Base-by-base conservation (phyloP, 768 basidiomycete species). In the Dacryopinax primogenitus region DNA sequence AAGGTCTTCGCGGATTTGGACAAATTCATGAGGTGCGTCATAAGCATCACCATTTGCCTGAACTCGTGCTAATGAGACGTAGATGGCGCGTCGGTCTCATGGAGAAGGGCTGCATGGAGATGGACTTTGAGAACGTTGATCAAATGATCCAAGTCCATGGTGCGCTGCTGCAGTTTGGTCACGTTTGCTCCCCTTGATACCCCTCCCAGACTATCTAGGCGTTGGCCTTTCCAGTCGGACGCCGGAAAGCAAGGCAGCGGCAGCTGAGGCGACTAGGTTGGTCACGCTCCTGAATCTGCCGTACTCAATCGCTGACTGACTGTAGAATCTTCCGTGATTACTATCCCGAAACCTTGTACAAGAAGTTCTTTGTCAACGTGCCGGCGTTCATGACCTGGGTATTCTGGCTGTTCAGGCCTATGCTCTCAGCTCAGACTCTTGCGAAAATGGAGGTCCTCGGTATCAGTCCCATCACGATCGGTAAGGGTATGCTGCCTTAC, bases 391-490 rank as follows among this genome's bases (percentile, higher is more conserved):
- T 90, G 69, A 81, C 84, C 39, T 91, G 89, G 88, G 80, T 92
- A 66, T 92, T 89, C 76, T 91, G 89, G 89, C 66, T 77, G 23
- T 90, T 91, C 79, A 91, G 86, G 72, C 81, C 88, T 0, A 72
- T 92, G 67, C 73, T 92, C 15, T 82, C 89, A 1, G 73, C 86
- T 6, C 81, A 81, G 32, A 91, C 90, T n/a, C 72, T 88, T 34
- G 84, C 85, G 7, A 92, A 91, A 79, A 88, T 92, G 86, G 76
- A 78, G 34, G 85, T 91, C 36, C 86, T 89, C 18, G 89, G 89
- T 41, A 78, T 79, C 26, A 84, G 88, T 16, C 73, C 79, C n/a
- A 74, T 77, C 65, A 75, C 81, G 0, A 83, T 91, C 45, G 78
- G 79, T 65, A 82, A 82, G 68, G 83, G 83, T 1, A 78, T 92